Evolutionary conservation across 2,329 filamentous ascomycete genomes (phyloP).

Genomic region (Cladosporium sp.): DNA sequence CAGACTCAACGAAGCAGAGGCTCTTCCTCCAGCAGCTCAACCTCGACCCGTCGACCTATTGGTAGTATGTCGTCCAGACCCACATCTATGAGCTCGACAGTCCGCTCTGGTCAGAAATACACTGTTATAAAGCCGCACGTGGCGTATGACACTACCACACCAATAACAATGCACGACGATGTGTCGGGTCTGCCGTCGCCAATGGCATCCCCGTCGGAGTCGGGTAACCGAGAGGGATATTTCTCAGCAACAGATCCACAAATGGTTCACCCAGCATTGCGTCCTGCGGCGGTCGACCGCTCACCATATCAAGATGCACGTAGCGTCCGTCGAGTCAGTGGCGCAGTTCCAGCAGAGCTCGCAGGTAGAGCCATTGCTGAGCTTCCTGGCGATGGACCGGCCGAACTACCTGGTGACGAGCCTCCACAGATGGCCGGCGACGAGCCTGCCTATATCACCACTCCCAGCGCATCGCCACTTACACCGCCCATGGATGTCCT

Average conservation of each 20-base stretch:
- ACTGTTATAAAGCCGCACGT: background rate
- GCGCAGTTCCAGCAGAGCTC: conserved; percentile 6
- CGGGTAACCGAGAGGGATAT: background rate
- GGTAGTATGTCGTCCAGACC: conserved; percentile 7
- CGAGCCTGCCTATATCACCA: conserved; percentile 3
- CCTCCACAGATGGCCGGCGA: conserved; percentile 9
- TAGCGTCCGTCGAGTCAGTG: background rate
- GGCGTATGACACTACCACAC: background rate
- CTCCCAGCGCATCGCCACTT: conserved; percentile 6
- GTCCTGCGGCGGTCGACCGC: background rate
- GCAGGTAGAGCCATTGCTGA: conserved; percentile 9
- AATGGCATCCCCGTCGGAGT: background rate
- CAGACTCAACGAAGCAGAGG: conserved; percentile 1
- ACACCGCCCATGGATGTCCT: conserved; percentile 7
- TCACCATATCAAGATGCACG: background rate
- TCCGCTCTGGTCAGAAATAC: background rate
- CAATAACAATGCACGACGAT: conserved; percentile 1
- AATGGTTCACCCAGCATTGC: background rate
- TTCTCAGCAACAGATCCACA: background rate
- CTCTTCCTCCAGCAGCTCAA: conserved; percentile 2
- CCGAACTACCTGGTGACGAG: conserved; percentile 3
- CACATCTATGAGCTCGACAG: conserved; percentile 2
- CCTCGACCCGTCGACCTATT: conserved; percentile 8
- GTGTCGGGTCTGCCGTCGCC: background rate
- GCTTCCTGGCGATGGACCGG: conserved; percentile 6